Base-by-base conservation (phyloP, 2,329 filamentous ascomycete genomes). In the Lasiodiplodia sp. region DNA sequence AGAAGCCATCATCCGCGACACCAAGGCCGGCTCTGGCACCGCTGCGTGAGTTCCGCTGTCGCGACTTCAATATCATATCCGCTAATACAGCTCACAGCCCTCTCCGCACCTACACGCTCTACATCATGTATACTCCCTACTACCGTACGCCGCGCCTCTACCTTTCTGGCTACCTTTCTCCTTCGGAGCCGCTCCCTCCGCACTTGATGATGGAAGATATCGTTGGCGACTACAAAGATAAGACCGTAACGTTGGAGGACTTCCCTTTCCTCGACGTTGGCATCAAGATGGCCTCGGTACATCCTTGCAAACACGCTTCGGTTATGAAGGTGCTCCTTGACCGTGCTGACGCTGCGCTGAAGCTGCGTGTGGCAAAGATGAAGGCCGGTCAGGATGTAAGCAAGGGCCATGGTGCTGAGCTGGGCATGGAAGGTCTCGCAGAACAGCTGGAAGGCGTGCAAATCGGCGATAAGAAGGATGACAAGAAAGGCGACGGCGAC, bases 321-420 rank as follows among this genome's bases (percentile, higher is more conserved):
- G 96, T 99, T 74, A 99, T 99, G 96, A 99, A 98, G 83, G 93
- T 93, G 25, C 88, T 99, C 4, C 90, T 99, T 49, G 96, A 98
- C 80, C 93, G 96, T 44, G 96, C 96, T 57, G 95, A 99, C 78
- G 93, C 93, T 25, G 95, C 95, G 0, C 86, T 98, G 66, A 97
- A 97, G 79, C 87, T 97, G 66, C 90, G 95, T 25, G 87, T 93
- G 55, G 92, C 95, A 75, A 97, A 94, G 85, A 85, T 96, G 69
- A 90, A 88, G 76, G 84, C 87, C 81, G 88, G 78, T 80, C 89
- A 85, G 77, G 83, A 78, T 70, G 75, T 76, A 25, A 81, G 79
- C 70, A 83, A 83, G 67, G 79, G 83, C 7, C 60, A 64, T 18
- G 60, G 60, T 25, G 60, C 60, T 21, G 83, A 85, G 53, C 83